phyloP scores from a whole-genome alignment of 2,329 filamentous ascomycete genomes.

The Sarocladiaceae sp. region DNA sequence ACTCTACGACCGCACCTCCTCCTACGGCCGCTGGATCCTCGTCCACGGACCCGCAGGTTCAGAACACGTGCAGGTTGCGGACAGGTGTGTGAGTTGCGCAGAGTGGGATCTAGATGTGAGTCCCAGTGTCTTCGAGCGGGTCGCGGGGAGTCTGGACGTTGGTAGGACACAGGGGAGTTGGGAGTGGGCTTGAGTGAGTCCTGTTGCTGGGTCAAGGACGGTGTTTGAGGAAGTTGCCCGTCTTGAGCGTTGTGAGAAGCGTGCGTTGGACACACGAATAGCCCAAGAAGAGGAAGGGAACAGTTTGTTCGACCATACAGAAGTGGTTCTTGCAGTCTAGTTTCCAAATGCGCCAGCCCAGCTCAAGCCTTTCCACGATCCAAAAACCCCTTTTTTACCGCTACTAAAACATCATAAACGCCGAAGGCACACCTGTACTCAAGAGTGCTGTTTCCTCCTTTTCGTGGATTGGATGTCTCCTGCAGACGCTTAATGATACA shows the following conservation, averaged over 20 bases:
- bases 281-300: background rate
- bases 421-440: too few species aligned
- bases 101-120: constrained; percentile 43
- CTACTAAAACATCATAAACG: too few species aligned
- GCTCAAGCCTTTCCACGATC: too few species aligned
- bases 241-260: too few species aligned
- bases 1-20: constrained; percentile 43
- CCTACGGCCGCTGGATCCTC: constrained; percentile 60
- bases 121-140: constrained; percentile 36
- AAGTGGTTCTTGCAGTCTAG: constrained; percentile 12
- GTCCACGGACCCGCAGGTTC: constrained; percentile 41
- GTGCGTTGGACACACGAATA: too few species aligned
- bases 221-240: background rate
- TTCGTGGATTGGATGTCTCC: background rate
- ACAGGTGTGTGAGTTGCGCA: constrained; percentile 52
- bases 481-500: constrained; percentile 5
- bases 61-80: constrained; percentile 60
- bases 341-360: background rate
- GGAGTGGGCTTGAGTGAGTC: constrained; percentile 15
- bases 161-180: constrained; percentile 19
- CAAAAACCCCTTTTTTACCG: too few species aligned
- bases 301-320: background rate
- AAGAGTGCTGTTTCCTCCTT: background rate
- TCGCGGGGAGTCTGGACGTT: constrained; percentile 28
- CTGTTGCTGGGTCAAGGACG: background rate